These are phyloP conservation scores for Paraphaeosphaeria minitans DNA, from an alignment of 2,329 filamentous ascomycete species.

Conservation along the genomic window DNA sequence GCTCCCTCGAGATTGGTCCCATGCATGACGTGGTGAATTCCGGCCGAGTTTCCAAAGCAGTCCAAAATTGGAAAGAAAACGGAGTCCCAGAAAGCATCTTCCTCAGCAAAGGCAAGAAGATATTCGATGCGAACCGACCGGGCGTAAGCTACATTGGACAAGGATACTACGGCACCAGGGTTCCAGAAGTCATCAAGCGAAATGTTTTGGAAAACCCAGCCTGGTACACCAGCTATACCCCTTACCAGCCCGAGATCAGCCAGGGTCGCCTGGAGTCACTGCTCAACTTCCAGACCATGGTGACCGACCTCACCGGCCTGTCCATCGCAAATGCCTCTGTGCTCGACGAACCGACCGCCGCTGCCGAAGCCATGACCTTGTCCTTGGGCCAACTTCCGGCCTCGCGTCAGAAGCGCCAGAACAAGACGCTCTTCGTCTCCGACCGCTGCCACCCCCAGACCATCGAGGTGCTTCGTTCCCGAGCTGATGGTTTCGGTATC, in stretches of 20 bases:
- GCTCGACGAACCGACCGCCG: conserved; percentile 88
- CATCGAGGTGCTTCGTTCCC: conserved; percentile 78
- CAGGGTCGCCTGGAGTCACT: conserved; percentile 91
- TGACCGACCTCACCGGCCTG: conserved; percentile 84
- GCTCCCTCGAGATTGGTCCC: conserved; percentile 61
- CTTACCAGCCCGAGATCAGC: conserved; percentile 96
- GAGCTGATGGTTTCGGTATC: conserved; percentile 91
- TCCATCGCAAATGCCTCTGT: conserved; percentile 90
- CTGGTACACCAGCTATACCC: conserved; percentile 98
- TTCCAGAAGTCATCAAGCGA: conserved; percentile 87
- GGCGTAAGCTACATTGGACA: conserved; percentile 77
- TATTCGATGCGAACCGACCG: conserved; percentile 66
- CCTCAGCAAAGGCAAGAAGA: conserved; percentile 58
- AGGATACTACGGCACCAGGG: conserved; percentile 86
- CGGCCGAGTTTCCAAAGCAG: conserved; percentile 38
- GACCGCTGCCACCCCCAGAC: conserved; percentile 84
- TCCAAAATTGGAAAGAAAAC: conserved; percentile 46
- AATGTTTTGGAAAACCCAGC: conserved; percentile 92
- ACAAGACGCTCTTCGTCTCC: conserved; percentile 85
- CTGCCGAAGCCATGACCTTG: conserved; percentile 94
- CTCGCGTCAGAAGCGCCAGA: conserved; percentile 72
- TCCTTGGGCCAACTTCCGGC: conserved; percentile 76
- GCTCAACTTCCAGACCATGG: conserved; percentile 94
- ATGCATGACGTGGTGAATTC: conserved; percentile 5
- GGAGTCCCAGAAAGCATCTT: conserved; percentile 64